Percentiles rank a stretch among this genome's conserved stretches.
phyloP scores from a whole-genome alignment of 2,329 filamentous ascomycete genomes.

The Fusarium dlaminii region DNA sequence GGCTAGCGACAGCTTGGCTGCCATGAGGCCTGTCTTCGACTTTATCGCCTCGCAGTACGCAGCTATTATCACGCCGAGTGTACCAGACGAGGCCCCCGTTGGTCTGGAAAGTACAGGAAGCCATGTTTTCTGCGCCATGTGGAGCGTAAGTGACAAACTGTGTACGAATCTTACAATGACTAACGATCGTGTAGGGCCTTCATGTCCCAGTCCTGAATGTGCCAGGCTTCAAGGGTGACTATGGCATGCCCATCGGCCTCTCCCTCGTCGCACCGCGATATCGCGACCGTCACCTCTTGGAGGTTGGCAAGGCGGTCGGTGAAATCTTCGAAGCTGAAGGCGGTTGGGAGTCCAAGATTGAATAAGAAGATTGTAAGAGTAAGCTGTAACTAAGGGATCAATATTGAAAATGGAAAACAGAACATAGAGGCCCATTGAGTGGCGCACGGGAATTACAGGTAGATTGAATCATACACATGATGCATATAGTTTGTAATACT shows the following conservation, averaged over 20 bases:
- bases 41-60: constrained; percentile 61
- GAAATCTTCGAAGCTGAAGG: constrained; percentile 47
- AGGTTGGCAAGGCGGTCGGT: constrained; percentile 52
- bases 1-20: constrained; percentile 63
- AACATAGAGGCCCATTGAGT: neutral
- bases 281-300: constrained; percentile 55
- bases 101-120: constrained; percentile 65
- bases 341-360: constrained; percentile 39
- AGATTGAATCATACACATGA: neutral
- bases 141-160: constrained; percentile 57
- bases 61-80: constrained; percentile 68
- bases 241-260: constrained; percentile 67
- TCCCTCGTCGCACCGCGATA: constrained; percentile 61
- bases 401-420: neutral
- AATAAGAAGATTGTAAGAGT: neutral
- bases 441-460: constrained; percentile 6
- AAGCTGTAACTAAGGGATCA: neutral
- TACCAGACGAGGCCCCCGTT: constrained; percentile 67
- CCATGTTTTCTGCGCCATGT: constrained; percentile 61
- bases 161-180: neutral
- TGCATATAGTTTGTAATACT: neutral
- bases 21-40: constrained; percentile 65
- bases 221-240: constrained; percentile 65
- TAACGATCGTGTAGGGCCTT: constrained; percentile 50
- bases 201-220: constrained; percentile 73